Conservation (phyloP, 495 filamentous ascomycete species). For the Penicillium simplicissimum region DNA sequence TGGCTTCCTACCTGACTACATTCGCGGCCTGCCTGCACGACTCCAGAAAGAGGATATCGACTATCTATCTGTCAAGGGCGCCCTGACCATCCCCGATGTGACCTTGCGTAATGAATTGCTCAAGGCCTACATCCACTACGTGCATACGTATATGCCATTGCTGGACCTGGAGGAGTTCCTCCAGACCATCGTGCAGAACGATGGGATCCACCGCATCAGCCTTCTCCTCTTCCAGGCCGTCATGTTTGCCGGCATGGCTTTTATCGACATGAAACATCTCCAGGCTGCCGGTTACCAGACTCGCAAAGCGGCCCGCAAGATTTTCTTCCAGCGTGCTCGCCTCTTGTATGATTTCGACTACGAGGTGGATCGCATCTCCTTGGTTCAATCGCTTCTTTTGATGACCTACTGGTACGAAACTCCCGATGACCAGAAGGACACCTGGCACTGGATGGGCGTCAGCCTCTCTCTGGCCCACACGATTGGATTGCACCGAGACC, state of each 20-base stretch:
- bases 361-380: slow-evolving; percentile 74
- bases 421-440: slow-evolving; percentile 86
- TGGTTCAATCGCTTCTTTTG: slow-evolving; percentile 80
- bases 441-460: slow-evolving; percentile 91
- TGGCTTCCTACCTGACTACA: slow-evolving; percentile 62
- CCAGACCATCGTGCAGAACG: slow-evolving; percentile 59
- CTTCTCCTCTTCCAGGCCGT: slow-evolving; percentile 78
- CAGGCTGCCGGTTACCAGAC: slow-evolving; percentile 67
- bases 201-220: slow-evolving; percentile 70
- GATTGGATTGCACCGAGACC: slow-evolving; percentile 81
- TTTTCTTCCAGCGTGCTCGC: slow-evolving; percentile 77
- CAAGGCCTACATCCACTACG: slow-evolving; percentile 75
- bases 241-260: slow-evolving; percentile 78
- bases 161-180: slow-evolving; percentile 76
- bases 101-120: slow-evolving; percentile 71
- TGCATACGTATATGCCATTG: slow-evolving; percentile 88
- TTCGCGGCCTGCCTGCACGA: slow-evolving; percentile 68
- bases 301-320: slow-evolving; percentile 72
- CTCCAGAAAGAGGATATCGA: slow-evolving; percentile 72
- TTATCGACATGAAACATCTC: slow-evolving; percentile 71
- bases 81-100: slow-evolving; percentile 67
- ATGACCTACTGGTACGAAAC: slow-evolving; percentile 95
- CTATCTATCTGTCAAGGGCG: slow-evolving; percentile 74
- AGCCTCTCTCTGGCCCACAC: slow-evolving; percentile 81
- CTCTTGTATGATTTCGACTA: slow-evolving; percentile 84